These are phyloP conservation scores for Mycena floridula DNA, from an alignment of 768 basidiomycete genomes.

Conservation along the genomic window DNA sequence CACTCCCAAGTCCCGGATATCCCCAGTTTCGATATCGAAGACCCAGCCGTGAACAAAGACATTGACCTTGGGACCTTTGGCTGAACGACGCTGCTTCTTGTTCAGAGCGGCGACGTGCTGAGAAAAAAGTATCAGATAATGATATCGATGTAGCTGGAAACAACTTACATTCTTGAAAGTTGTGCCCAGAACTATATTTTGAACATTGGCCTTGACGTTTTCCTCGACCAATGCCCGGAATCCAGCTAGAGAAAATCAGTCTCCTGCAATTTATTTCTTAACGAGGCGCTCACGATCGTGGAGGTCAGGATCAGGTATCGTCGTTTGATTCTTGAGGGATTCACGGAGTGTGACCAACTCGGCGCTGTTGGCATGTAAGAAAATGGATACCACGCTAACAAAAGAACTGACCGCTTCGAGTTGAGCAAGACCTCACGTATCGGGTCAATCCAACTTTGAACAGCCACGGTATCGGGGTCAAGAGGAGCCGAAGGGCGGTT, in stretches of 20 bases:
- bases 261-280: background rate
- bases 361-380: too few relatives aligned
- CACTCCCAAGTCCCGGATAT: too few relatives aligned
- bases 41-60: too few relatives aligned
- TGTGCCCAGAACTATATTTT: too few relatives aligned
- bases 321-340: constrained; percentile 10
- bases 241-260: constrained; percentile 18
- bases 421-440: constrained; percentile 30
- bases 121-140: too few relatives aligned
- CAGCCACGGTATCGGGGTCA: constrained; percentile 24
- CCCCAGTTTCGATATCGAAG: too few relatives aligned
- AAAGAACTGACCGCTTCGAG: constrained; percentile 22
- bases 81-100: too few relatives aligned
- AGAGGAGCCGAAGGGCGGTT: constrained; percentile 14
- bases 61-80: too few relatives aligned
- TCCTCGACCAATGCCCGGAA: constrained; percentile 40
- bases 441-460: constrained; percentile 35
- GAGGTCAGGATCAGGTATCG: constrained; percentile 19
- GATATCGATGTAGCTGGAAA: too few relatives aligned
- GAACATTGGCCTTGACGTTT: constrained; percentile 27
- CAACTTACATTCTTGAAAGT: too few relatives aligned
- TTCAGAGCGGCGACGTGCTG: too few relatives aligned
- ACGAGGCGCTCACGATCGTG: constrained; percentile 22
- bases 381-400: too few relatives aligned
- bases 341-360: constrained; percentile 30